A percentile compares a stretch with the other conserved stretches of the same genome.
Evolutionary conservation across 176 grass and related monocot genomes (phyloP).

Genomic region (Carex littledalei): DNA sequence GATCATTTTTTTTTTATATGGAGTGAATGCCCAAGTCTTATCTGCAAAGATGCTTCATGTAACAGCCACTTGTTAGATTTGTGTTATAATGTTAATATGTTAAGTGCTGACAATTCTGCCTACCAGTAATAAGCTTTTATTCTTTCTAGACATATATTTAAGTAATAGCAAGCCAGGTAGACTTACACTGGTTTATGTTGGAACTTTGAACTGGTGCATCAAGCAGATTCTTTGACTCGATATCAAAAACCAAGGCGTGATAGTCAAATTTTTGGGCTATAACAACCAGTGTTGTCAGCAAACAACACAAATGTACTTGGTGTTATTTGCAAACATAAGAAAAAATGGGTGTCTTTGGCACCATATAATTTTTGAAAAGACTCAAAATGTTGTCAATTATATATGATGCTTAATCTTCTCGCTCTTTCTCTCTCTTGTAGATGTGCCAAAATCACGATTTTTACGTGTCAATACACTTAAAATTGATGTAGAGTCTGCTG

Average conservation of each 20-base stretch:
- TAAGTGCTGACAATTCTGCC: not conserved
- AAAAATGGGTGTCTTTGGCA: not conserved
- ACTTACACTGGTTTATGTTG: not conserved
- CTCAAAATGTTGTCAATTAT: not conserved
- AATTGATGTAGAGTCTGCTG: conserved; percentile 48
- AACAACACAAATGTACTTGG: not conserved
- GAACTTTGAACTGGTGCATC: not conserved
- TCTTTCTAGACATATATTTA: not conserved
- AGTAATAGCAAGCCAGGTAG: not conserved
- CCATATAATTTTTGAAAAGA: not conserved
- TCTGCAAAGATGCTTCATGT: not conserved
- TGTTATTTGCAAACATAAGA: not conserved
- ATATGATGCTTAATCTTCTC: conserved; percentile 6
- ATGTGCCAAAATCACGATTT: conserved; percentile 60
- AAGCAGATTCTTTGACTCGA: not conserved
- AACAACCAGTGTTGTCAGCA: not conserved
- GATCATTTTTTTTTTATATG: not conserved
- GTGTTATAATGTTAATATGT: not conserved
- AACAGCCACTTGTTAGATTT: conserved; percentile 1
- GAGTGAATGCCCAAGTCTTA: not conserved
- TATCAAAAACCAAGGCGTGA: not conserved
- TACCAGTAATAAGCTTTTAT: not conserved
- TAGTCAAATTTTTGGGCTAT: not conserved
- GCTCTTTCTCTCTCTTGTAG: conserved; percentile 36
- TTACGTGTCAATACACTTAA: conserved; percentile 83